A percentile compares a stretch with the other conserved stretches of the same genome.
phyloP scores from a whole-genome alignment of 192 early-diverging fungal species.

The Backusella morwellensis region DNA sequence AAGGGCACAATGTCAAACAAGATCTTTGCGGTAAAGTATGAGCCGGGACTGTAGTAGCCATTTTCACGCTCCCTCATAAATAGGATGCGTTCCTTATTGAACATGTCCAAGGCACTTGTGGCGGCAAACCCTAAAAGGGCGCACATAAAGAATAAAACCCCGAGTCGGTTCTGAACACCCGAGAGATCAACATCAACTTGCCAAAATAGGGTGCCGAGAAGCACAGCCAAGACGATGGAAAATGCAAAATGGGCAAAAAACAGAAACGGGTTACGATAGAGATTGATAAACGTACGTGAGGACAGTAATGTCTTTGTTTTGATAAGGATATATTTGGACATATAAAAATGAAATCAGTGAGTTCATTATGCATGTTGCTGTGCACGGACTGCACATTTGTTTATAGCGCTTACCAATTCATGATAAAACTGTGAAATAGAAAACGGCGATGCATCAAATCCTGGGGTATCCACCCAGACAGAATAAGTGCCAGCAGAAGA shows the following conservation, averaged over 20 bases:
- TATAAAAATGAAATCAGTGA: neutral
- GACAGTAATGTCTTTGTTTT: conserved; percentile 25
- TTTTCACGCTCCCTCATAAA: conserved; percentile 52
- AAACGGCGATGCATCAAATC: neutral
- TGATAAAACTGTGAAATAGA: conserved; percentile 23
- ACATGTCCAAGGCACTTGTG: conserved; percentile 59
- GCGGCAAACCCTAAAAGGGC: conserved; percentile 68
- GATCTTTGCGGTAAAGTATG: conserved; percentile 57
- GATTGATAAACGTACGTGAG: conserved; percentile 51
- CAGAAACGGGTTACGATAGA: conserved; percentile 45
- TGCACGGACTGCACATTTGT: neutral
- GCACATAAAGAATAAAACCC: conserved; percentile 67
- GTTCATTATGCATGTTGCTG: neutral
- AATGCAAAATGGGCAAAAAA: conserved; percentile 59
- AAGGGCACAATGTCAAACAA: conserved; percentile 72
- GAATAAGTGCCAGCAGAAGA: neutral
- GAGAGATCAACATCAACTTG: conserved; percentile 50
- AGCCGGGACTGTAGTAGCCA: conserved; percentile 44
- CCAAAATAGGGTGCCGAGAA: conserved; percentile 71
- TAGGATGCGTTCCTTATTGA: conserved; percentile 42
- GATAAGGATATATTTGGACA: neutral
- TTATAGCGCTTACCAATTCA: conserved; percentile 22
- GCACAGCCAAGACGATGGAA: conserved; percentile 51
- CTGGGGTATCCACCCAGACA: conserved; percentile 7
- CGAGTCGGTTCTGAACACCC: conserved; percentile 77